phyloP scores from a whole-genome alignment of 768 basidiomycete genomes.

The Lentinula edodes region DNA sequence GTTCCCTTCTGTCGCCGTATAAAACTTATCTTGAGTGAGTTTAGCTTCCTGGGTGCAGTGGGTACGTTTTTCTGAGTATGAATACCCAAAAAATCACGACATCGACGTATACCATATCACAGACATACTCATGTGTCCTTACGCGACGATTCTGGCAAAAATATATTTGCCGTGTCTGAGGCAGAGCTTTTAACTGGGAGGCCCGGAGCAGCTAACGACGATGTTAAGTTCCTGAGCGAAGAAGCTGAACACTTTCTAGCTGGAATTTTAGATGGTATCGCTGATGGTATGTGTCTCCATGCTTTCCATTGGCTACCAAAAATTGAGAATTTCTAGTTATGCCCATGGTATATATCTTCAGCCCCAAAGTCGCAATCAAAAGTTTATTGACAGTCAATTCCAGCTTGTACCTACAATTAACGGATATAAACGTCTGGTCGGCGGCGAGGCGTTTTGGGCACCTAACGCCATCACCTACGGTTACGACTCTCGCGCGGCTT shows the following conservation, averaged over 20 bases:
- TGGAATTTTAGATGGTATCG: conserved; percentile 82
- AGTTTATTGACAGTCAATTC: neutral
- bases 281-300: conserved; percentile 59
- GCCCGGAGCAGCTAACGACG: conserved; percentile 64
- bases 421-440: conserved; percentile 94
- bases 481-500: conserved; percentile 91
- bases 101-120: neutral
- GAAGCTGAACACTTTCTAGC: conserved; percentile 92
- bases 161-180: conserved; percentile 72
- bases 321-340: conserved; percentile 45
- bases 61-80: conserved; percentile 39
- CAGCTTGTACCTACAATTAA: conserved; percentile 91
- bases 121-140: conserved; percentile 94
- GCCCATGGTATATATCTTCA: conserved; percentile 55
- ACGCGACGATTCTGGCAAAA: conserved; percentile 59
- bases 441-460: conserved; percentile 92
- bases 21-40: neutral
- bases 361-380: neutral
- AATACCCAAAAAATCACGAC: neutral
- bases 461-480: conserved; percentile 92
- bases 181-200: conserved; percentile 60
- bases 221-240: conserved; percentile 80
- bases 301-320: neutral
- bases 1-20: neutral
- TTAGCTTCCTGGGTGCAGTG: conserved; percentile 93